phyloP scores from a whole-genome alignment of 78 protist species.

The Dictyostelium discoideum region DNA sequence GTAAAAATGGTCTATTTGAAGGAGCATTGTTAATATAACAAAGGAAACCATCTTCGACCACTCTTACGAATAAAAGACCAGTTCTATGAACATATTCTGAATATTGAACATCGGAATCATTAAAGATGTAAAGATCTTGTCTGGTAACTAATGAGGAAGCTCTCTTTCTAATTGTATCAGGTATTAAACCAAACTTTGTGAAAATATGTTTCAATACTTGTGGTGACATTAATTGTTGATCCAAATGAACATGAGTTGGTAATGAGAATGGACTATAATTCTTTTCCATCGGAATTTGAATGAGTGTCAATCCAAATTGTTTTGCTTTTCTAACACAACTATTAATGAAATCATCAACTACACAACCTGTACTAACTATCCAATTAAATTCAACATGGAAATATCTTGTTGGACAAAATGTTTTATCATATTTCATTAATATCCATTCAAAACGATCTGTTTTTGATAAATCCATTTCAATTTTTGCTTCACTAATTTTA shows the following conservation, averaged over 20 bases:
- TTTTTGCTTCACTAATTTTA: conserved; percentile 38
- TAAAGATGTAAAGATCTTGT: conserved; percentile 53
- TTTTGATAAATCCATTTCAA: conserved; percentile 76
- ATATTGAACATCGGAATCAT: conserved; percentile 33
- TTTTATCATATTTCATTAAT: conserved; percentile 64
- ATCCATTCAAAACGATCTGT: conserved; percentile 84
- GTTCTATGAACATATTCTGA: conserved; percentile 62
- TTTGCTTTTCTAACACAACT: conserved; percentile 71
- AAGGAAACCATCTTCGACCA: conserved; percentile 69
- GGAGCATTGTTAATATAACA: conserved; percentile 67
- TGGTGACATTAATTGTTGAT: conserved; percentile 23
- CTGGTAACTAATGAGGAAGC: conserved; percentile 34
- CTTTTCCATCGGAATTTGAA: conserved; percentile 83
- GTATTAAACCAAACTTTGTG: conserved; percentile 30
- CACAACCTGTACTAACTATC: conserved; percentile 86
- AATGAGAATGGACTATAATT: conserved; percentile 49
- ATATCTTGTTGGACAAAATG: conserved; percentile 68
- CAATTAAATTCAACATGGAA: conserved; percentile 76
- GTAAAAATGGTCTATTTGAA: conserved; percentile 49
- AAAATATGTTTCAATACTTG: conserved; percentile 20
- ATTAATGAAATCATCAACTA: conserved; percentile 78
- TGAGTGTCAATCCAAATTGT: conserved; percentile 59
- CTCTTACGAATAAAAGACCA: conserved; percentile 60
- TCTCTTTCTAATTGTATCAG: conserved; percentile 41
- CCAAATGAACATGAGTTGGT: conserved; percentile 57